Evolutionary conservation across 1,139 yeast genomes (phyloP).

Genomic region (Debaryomyces subglobosus): DNA sequence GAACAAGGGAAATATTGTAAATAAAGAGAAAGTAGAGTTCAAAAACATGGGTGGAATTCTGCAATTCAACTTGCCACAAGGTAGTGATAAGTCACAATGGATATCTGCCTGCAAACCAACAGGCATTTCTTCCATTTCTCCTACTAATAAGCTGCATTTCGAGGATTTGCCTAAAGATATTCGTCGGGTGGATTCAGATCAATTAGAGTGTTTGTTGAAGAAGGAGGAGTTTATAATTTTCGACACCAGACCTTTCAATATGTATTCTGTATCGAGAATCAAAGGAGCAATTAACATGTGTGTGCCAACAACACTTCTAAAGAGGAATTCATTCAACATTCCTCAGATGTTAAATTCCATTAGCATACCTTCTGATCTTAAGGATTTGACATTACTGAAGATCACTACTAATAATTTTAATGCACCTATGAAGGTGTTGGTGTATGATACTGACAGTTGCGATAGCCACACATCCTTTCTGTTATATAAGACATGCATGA

Average conservation of each 20-base stretch:
- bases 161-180: constrained; percentile 12
- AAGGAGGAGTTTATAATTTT: constrained; percentile 23
- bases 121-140: constrained; percentile 11
- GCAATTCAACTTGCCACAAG: not conserved
- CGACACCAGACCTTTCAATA: constrained; percentile 43
- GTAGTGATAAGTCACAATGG: not conserved
- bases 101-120: not conserved
- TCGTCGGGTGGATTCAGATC: constrained; percentile 1
- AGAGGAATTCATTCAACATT: constrained; percentile 37
- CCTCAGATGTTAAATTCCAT: constrained; percentile 33
- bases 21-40: not conserved
- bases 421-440: constrained; percentile 36
- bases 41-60: not conserved
- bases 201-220: constrained; percentile 5
- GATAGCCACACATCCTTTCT: constrained; percentile 35
- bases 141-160: constrained; percentile 14
- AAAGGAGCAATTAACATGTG: constrained; percentile 37
- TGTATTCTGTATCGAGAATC: constrained; percentile 33
- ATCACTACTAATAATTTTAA: constrained; percentile 13
- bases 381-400: constrained; percentile 20
- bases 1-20: not conserved
- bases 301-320: constrained; percentile 45
- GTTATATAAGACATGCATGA: constrained; percentile 44
- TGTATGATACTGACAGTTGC: constrained; percentile 51
- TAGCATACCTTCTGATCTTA: constrained; percentile 23